These are phyloP conservation scores for Xylona heveae DNA, from an alignment of 495 filamentous ascomycete genomes.

Conservation along the genomic window DNA sequence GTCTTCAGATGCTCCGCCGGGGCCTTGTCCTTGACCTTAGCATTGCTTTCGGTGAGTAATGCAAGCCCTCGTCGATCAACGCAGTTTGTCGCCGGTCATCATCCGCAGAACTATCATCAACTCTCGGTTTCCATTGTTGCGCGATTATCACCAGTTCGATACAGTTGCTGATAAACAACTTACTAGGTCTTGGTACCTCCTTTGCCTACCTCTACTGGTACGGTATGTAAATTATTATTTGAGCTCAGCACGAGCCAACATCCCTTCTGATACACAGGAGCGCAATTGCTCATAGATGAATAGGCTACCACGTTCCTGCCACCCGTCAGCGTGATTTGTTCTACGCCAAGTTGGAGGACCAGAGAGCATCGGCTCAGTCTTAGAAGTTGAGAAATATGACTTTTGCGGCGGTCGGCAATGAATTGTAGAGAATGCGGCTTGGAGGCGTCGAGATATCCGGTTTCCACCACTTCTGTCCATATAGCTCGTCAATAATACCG, in stretches of 20 bases:
- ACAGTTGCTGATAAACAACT: not conserved
- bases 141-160: not conserved
- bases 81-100: too few species aligned
- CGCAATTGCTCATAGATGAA: too few species aligned
- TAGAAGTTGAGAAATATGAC: constrained; percentile 5
- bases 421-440: too few species aligned
- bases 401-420: too few species aligned
- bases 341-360: constrained; percentile 56
- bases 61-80: constrained; percentile 1
- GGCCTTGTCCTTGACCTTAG: constrained; percentile 59
- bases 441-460: too few species aligned
- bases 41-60: constrained; percentile 45
- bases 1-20: constrained; percentile 45
- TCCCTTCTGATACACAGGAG: too few species aligned
- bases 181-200: constrained; percentile 40
- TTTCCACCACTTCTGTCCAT: too few species aligned
- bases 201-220: constrained; percentile 68
- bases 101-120: too few species aligned
- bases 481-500: too few species aligned
- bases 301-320: constrained; percentile 60
- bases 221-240: constrained; percentile 40
- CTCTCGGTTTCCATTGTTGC: constrained; percentile 4
- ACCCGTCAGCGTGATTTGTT: constrained; percentile 53
- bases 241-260: too few species aligned
- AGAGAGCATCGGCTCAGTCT: constrained; percentile 29